phyloP scores from a whole-genome alignment of 2,329 filamentous ascomycete species.

The Biscogniauxia sp. region DNA sequence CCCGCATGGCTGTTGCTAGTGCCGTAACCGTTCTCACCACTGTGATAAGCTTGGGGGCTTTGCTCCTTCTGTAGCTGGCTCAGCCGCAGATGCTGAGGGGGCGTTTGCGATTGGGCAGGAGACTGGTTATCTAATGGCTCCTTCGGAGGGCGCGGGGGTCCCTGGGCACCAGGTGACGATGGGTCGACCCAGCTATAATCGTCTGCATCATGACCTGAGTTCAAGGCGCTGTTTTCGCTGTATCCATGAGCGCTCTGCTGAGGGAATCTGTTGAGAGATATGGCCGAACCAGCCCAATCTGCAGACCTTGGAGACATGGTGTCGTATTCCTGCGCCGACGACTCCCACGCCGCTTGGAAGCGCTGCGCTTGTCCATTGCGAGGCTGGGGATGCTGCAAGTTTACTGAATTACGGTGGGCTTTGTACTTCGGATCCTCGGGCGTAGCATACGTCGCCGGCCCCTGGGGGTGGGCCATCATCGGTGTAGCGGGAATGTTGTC shows the following conservation, averaged over 20 bases:
- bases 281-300: slow-evolving; percentile 62
- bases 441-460: slow-evolving; percentile 53
- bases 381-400: slow-evolving; percentile 77
- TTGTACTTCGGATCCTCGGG: slow-evolving; percentile 76
- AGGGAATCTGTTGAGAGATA: slow-evolving; percentile 54
- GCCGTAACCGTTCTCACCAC: slow-evolving; percentile 53
- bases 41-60: slow-evolving; percentile 56
- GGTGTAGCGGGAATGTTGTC: slow-evolving; percentile 20
- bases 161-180: slow-evolving; percentile 42
- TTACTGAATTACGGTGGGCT: slow-evolving; percentile 76
- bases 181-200: slow-evolving; percentile 40
- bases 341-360: slow-evolving; percentile 72
- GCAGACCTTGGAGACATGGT: slow-evolving; percentile 58
- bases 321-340: slow-evolving; percentile 67
- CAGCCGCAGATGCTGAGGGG: slow-evolving; percentile 46
- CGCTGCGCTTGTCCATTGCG: slow-evolving; percentile 70
- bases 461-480: slow-evolving; percentile 38
- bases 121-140: slow-evolving; percentile 51
- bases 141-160: slow-evolving; percentile 60
- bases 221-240: slow-evolving; percentile 43
- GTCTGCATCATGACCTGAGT: slow-evolving; percentile 36
- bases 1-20: slow-evolving; percentile 48
- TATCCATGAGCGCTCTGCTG: slow-evolving; percentile 46
- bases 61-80: slow-evolving; percentile 49
- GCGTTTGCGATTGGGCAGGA: slow-evolving; percentile 35